Percentiles rank a stretch among this genome's conserved stretches.
Conservation (phyloP, 2,329 filamentous ascomycete species). For the Clarireedia hainanense region DNA sequence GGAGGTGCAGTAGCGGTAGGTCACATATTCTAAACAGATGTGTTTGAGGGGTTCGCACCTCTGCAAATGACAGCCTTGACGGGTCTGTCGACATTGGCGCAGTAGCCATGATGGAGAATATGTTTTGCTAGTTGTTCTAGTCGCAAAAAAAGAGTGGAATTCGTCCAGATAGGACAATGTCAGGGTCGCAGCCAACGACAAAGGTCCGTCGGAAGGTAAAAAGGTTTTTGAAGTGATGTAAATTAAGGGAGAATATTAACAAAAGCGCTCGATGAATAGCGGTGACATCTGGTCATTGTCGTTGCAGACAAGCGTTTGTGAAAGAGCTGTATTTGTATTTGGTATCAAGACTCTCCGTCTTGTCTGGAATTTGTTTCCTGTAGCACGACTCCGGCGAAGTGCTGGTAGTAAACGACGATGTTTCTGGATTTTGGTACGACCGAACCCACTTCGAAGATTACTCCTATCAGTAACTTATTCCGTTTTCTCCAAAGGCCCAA, state of each 20-base stretch:
- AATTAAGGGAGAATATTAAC: slow-evolving; percentile 31
- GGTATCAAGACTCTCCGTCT: not conserved
- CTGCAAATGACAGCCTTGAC: slow-evolving; percentile 65
- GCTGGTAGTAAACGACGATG: slow-evolving; percentile 2
- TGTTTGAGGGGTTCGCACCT: slow-evolving; percentile 42
- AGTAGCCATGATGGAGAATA: slow-evolving; percentile 36
- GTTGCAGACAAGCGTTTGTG: slow-evolving; percentile 21
- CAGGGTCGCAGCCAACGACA: slow-evolving; percentile 27
- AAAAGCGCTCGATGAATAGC: slow-evolving; percentile 28
- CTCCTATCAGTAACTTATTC: slow-evolving; percentile 1
- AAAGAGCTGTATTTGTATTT: not conserved
- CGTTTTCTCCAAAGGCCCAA: slow-evolving; percentile 1
- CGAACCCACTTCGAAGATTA: slow-evolving; percentile 8
- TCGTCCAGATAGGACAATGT: slow-evolving; percentile 25
- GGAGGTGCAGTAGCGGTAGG: not conserved
- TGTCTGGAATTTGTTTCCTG: slow-evolving; percentile 2
- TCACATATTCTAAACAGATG: not conserved
- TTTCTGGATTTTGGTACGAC: slow-evolving; percentile 6
- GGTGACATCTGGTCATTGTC: slow-evolving; percentile 32
- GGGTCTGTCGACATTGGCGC: slow-evolving; percentile 39
- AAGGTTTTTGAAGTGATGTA: slow-evolving; percentile 19
- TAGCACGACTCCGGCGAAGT: slow-evolving; percentile 1
- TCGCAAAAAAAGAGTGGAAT: slow-evolving; percentile 24
- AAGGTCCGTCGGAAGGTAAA: slow-evolving; percentile 17
- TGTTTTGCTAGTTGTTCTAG: slow-evolving; percentile 12